Percentiles rank a stretch among this genome's conserved stretches.
These are phyloP conservation scores for Leccinum uliginosum DNA, from an alignment of 768 basidiomycete genomes.

Conservation along the genomic window DNA sequence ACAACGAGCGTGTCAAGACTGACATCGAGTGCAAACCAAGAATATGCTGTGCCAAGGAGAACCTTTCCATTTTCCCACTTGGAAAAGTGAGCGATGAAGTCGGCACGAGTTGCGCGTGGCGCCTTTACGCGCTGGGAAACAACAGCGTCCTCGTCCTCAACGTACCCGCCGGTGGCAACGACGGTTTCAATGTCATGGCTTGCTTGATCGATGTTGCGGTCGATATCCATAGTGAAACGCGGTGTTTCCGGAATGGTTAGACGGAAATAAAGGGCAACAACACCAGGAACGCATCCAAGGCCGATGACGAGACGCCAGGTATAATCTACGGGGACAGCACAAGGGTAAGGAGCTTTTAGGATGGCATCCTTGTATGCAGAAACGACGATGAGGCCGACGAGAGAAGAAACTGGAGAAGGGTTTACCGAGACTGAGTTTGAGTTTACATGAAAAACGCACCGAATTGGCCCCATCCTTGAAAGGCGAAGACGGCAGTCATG, in stretches of 20 bases:
- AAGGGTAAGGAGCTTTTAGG: constrained; percentile 38
- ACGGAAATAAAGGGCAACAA: constrained; percentile 85
- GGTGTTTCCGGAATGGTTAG: constrained; percentile 91
- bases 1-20: constrained; percentile 21
- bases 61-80: constrained; percentile 78
- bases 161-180: constrained; percentile 43
- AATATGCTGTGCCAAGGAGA: constrained; percentile 72
- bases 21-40: constrained; percentile 87
- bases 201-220: constrained; percentile 75
- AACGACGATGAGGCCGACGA: constrained; percentile 62
- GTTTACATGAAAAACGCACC: constrained; percentile 35
- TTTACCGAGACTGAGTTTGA: neutral
- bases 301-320: constrained; percentile 89
- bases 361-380: constrained; percentile 63
- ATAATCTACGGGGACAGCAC: constrained; percentile 56
- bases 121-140: constrained; percentile 55
- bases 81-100: constrained; percentile 67
- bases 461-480: constrained; percentile 87
- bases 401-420: constrained; percentile 46
- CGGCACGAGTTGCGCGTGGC: constrained; percentile 62
- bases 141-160: constrained; percentile 46
- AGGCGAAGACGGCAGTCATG: constrained; percentile 85
- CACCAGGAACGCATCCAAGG: constrained; percentile 78
- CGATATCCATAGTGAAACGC: constrained; percentile 89
- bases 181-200: constrained; percentile 69